Base-by-base conservation (phyloP, 2,329 filamentous ascomycete species). In the Lasiodiplodia sp. region DNA sequence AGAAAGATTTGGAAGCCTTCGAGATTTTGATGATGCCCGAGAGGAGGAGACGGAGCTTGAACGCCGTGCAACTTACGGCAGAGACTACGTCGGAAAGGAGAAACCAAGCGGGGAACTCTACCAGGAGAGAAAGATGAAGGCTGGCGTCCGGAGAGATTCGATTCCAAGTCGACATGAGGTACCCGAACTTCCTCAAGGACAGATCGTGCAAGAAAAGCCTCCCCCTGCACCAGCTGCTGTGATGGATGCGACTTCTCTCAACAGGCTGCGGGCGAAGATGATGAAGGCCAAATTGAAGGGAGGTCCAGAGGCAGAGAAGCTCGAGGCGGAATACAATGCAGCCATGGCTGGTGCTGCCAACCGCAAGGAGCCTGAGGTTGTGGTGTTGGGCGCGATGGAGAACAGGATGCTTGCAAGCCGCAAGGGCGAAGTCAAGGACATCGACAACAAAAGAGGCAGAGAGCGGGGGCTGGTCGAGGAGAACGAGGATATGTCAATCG, bases 31-130 rank as follows among this genome's bases (percentile, higher is more conserved):
- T 75, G 92, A 97, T 74, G 94, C 94, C 4, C 86, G 94, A 55
- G 96, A 99, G 77, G 96, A 99, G 78, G 91, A 95, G 78, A 89
- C 89, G n/a, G 96, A 99, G 77, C 75, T 98, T 71, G 95, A 97
- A 66, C 86, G 95, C 68, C 87, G 93, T 65, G 89, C 89, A 65
- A 88, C 91, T 58, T 97, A 98, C 76, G 96, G 96, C 1, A 84
- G 91, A 66, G 93, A 92, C 38, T 97, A 97, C 76, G 88, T 92
- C 28, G 90, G 91, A 38, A 94, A 96, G 73, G 89, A 94, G 64
- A 96, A 92, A 75, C 96, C 96, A 0, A 93, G 90, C 2, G 96
- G 96, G 1, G 93, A 97, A 70, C 82, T 99, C 0, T 96, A 91
- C 74, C 86, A 90, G 68, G 92, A 97, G 79, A 87, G 96, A 28